Conservation (phyloP, 306 rosid genomes). For the Pyrus communis region DNA sequence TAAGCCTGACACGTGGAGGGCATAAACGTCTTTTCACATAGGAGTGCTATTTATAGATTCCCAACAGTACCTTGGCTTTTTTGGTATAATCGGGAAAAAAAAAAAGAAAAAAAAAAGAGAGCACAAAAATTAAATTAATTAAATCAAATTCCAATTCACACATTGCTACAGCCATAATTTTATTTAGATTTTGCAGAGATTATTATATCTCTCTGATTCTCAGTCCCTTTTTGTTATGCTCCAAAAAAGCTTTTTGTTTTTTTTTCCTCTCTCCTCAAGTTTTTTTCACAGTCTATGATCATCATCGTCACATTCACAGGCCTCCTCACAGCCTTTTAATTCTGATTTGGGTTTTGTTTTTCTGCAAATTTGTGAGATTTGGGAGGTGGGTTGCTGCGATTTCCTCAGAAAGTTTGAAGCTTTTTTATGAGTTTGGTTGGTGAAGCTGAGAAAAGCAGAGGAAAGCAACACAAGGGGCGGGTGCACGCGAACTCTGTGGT, state of each 20-base stretch:
- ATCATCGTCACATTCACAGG: neutral
- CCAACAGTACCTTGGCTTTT: neutral
- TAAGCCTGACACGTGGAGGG: slow-evolving; percentile 39
- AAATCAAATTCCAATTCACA: slow-evolving; percentile 10
- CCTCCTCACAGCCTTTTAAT: neutral
- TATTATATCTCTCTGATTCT: slow-evolving; percentile 12
- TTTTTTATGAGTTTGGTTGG: slow-evolving; percentile 47
- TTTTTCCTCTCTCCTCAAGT: neutral
- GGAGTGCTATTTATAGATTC: slow-evolving; percentile 33
- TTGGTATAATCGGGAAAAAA: neutral
- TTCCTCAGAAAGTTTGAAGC: slow-evolving; percentile 14
- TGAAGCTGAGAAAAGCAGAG: slow-evolving; percentile 16
- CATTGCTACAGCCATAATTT: slow-evolving; percentile 19
- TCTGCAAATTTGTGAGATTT: neutral
- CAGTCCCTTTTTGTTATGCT: neutral
- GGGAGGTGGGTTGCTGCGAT: slow-evolving; percentile 12
- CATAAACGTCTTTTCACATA: slow-evolving; percentile 13
- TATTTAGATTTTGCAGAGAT: slow-evolving; percentile 25
- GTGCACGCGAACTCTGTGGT: slow-evolving; percentile 24
- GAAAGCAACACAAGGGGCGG: slow-evolving; percentile 8
- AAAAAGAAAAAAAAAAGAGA: neutral
- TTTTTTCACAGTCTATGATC: slow-evolving; percentile 8
- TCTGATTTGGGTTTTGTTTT: neutral
- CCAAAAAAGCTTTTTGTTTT: neutral
- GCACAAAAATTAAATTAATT: neutral